Conservation (phyloP, 2,329 filamentous ascomycete genomes). For the Blastomyces percursus region DNA sequence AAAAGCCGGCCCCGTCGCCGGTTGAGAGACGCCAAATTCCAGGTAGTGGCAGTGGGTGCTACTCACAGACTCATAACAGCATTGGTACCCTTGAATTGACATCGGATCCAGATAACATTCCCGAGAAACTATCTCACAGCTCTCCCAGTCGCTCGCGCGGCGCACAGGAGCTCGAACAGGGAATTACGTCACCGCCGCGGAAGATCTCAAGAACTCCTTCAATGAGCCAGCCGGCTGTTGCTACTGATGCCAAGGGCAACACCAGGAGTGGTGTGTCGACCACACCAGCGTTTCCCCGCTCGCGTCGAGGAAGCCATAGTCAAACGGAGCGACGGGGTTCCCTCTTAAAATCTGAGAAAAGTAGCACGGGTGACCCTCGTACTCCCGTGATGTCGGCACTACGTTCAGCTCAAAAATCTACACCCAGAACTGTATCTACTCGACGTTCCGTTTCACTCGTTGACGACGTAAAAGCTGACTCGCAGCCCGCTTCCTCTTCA, state of each 20-base stretch:
- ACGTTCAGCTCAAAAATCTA: neutral
- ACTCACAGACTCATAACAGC: neutral
- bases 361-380: neutral
- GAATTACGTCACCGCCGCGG: neutral
- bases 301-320: neutral
- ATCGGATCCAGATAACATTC: slow-evolving; percentile 18
- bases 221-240: neutral
- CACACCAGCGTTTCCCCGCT: neutral
- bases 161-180: neutral
- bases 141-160: neutral
- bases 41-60: neutral
- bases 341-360: neutral
- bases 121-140: neutral
- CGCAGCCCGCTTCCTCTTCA: neutral
- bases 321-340: neutral
- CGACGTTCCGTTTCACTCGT: slow-evolving; percentile 1
- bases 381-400: neutral
- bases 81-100: slow-evolving; percentile 22
- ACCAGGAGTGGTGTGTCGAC: neutral
- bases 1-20: neutral
- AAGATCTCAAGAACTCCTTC: neutral
- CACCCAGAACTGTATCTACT: neutral
- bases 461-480: neutral
- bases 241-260: neutral
- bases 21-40: neutral